These are phyloP conservation scores for Dorcoceras hygrometricum DNA, from an alignment of 257 asterid genomes.

Conservation along the genomic window DNA sequence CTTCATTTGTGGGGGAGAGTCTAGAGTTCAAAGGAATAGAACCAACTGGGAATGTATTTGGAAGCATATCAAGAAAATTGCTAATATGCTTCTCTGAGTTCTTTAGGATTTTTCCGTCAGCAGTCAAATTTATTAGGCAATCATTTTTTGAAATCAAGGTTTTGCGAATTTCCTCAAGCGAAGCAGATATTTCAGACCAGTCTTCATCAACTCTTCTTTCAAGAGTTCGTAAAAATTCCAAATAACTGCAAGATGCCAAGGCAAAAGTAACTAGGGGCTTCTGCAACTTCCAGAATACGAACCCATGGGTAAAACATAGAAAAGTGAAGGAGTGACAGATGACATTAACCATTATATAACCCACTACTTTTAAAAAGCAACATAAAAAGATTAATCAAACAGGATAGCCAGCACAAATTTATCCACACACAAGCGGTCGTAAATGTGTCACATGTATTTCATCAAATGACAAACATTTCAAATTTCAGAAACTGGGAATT, in stretches of 20 bases:
- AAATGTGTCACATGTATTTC: conserved; percentile 9
- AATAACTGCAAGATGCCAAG: conserved; percentile 62
- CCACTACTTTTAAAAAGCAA: neutral
- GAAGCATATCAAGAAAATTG: conserved; percentile 87
- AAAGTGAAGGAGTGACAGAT: conserved; percentile 7
- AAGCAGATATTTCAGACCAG: conserved; percentile 79
- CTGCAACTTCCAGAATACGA: neutral
- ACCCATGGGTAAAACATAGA: neutral
- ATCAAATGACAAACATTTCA: conserved; percentile 9
- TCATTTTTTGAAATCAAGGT: conserved; percentile 68
- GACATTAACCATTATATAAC: conserved; percentile 13
- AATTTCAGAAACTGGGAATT: conserved; percentile 19
- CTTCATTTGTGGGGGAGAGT: conserved; percentile 78
- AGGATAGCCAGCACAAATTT: conserved; percentile 18
- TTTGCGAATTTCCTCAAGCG: conserved; percentile 87
- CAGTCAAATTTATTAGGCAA: conserved; percentile 86
- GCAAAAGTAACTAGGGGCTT: conserved; percentile 16
- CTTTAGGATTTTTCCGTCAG: conserved; percentile 73
- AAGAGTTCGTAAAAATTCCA: conserved; percentile 74
- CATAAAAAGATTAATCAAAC: conserved; percentile 1
- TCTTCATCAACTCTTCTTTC: conserved; percentile 76
- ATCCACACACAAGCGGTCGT: neutral
- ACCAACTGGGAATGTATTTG: conserved; percentile 50
- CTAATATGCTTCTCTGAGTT: conserved; percentile 62
- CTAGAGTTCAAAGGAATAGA: conserved; percentile 58